These are phyloP conservation scores for Aspergillus latus DNA, from an alignment of 2,329 filamentous ascomycete species.

Conservation along the genomic window DNA sequence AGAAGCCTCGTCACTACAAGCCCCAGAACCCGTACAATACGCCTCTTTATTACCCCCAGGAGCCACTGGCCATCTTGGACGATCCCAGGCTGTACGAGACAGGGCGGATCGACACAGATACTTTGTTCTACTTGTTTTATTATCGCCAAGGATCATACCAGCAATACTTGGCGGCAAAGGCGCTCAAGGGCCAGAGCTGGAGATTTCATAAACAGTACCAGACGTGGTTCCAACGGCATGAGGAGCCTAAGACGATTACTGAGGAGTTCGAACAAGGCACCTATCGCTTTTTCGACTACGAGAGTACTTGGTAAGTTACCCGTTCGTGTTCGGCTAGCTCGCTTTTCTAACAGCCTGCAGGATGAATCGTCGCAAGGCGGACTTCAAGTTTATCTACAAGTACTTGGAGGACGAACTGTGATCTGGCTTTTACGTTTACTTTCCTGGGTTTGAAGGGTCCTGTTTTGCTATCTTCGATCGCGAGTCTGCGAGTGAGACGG, in stretches of 20 bases:
- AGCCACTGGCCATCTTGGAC: conserved; percentile 87
- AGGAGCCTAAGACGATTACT: conserved; percentile 97
- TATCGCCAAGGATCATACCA: conserved; percentile 96
- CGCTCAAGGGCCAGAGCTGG: conserved; percentile 98
- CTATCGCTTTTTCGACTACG: conserved; percentile 99
- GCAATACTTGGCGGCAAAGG: conserved; percentile 91
- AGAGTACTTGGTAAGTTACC: conserved; percentile 85
- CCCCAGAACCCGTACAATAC: conserved; percentile 79
- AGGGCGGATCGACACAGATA: conserved; percentile 85
- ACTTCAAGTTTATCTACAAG: conserved; percentile 98
- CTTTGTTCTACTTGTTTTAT: conserved; percentile 98
- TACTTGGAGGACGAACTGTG: conserved; percentile 92
- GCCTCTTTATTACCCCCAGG: conserved; percentile 83
- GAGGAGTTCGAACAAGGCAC: conserved; percentile 99
- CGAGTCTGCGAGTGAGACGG: conserved; percentile 16
- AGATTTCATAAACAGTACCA: conserved; percentile 99
- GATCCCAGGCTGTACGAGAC: conserved; percentile 78
- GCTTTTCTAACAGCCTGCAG: conserved; percentile 49
- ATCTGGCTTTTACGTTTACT: conserved; percentile 19
- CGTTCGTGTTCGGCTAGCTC: conserved; percentile 24
- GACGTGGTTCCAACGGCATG: conserved; percentile 98
- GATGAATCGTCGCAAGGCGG: conserved; percentile 98
- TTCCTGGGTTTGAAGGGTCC: conserved; percentile 1
- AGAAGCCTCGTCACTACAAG: conserved; percentile 79
- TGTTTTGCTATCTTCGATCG: conserved; percentile 1